Base-by-base conservation (phyloP, 2,329 filamentous ascomycete species). In the Colletotrichum australisinense region DNA sequence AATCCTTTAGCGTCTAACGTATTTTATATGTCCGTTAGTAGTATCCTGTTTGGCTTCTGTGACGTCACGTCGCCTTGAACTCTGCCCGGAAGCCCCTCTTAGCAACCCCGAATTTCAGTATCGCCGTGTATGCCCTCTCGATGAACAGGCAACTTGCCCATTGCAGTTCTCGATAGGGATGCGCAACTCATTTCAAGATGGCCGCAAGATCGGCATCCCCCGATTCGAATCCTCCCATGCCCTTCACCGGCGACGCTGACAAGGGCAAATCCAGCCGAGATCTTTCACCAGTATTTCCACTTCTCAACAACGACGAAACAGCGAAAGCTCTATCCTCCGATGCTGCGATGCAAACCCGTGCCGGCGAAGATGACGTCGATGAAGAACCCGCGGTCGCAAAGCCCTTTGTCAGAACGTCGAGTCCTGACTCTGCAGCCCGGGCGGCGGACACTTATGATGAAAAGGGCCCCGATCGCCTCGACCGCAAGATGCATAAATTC, bases 401-500 rank as follows among this genome's bases (percentile, higher is more conserved):
- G 72, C 90, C 90, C 4, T 91, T 91, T 72, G 81, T 88, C 28
- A 87, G 90, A 59, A 88, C 86, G 4, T 85, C 84, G 26, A 91
- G 88, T 76, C 89, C 88, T 12, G 85, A 88, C 53, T 80, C 84
- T 8, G 77, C 80, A 24, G 77, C 78, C 4, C 82, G 81, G 11
- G 69, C 72, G 9, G 75, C 72, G 46, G 80, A 83, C 38, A 77
- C 79, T 16, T 80, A 81, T 26, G 81, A 83, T 22, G 80, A 81
- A 19, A 80, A 78, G 16, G 77, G 78, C 1, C 78, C 78, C 5
- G 81, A 84, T 66, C 83, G 84, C 26, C 77, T 86, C 22, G 81
- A 87, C 57, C 88, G 89, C 82, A 90, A 89, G 81, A 98, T 99
- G 95, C 95, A 98, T 86, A 97, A 97, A 79, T 98, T 98, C 83